Evolutionary conservation across 2,329 filamentous ascomycete genomes (phyloP), one percentile per base, ranked within the genome.

Genomic region (Colletotrichum gigasporum): DNA sequence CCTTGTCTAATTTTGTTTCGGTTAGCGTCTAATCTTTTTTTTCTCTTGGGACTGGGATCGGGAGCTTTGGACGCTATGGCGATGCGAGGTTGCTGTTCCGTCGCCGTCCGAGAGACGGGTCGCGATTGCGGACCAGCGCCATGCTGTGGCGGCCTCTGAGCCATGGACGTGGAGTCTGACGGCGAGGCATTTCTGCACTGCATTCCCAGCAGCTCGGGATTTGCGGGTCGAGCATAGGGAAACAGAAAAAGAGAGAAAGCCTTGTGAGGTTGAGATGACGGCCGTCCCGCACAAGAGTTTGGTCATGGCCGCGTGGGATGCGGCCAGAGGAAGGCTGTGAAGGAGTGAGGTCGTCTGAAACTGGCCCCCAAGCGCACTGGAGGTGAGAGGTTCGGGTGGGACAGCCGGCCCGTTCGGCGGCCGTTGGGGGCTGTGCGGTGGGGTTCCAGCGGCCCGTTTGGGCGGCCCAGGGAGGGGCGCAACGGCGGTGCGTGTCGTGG

Each of bases 401-500:
- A 20, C 47, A 57, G 61, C 56, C 62, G 62, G 56, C 56, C 62
- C 35, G 35, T 65, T 62, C 41, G 34, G 62, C 60, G 60, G 53
- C 60, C 60, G 10, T 45, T 32, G 53, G 53, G 54, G 62, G 62
- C 62, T 65, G 57, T 64, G 61, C 24, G 47, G 61, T 55, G 50
- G 62, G 41, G 56, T 45, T 9, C 48, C 24, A 44, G 56, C 62
- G 62, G 62, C 62, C 62, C 62, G 56, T 64, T 61, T 55, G 56
- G 24, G 50, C 56, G 62, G 48, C 62, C 62, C 56, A 42, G 30
- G 37, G 44, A 28, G 41, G 41, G 18, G 54, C 42, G n/a, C n/a
- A n/a, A n/a, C n/a, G n/a, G n/a, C n/a, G n/a, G n/a, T n/a, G n/a
- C n/a, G n/a, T n/a, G n/a, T n/a, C n/a, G n/a, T n/a, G n/a, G n/a